Conservation (phyloP, 2,329 filamentous ascomycete genomes). For the Sclerotinia minor region DNA sequence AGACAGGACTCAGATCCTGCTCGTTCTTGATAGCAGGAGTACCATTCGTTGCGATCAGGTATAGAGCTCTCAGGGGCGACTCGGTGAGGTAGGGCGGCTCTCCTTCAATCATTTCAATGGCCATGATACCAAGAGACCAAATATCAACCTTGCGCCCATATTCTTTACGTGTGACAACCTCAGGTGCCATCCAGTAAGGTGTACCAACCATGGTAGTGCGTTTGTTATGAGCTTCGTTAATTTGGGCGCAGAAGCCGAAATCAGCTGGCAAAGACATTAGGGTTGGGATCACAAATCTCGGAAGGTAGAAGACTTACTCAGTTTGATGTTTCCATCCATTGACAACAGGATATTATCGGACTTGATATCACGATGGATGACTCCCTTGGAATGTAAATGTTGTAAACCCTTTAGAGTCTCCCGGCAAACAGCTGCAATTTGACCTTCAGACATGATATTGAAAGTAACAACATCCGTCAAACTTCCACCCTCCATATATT, state of each 20-base stretch:
- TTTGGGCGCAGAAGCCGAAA: conserved; percentile 98
- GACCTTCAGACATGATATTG: conserved; percentile 98
- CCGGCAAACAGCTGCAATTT: conserved; percentile 92
- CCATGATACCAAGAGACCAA: conserved; percentile 98
- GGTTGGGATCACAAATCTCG: background rate
- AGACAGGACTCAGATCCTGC: conserved; percentile 74
- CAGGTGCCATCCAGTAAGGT: conserved; percentile 99
- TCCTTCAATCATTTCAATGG: conserved; percentile 99
- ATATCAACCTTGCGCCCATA: conserved; percentile 99
- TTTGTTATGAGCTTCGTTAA: conserved; percentile 96
- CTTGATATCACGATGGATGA: conserved; percentile 98
- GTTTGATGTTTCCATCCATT: conserved; percentile 92
- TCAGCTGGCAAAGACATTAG: conserved; percentile 64
- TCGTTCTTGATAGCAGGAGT: conserved; percentile 95
- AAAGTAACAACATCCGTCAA: conserved; percentile 98
- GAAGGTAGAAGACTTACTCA: conserved; percentile 64
- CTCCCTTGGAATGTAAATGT: conserved; percentile 94
- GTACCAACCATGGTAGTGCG: conserved; percentile 99
- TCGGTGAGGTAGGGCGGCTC: conserved; percentile 97
- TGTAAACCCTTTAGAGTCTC: conserved; percentile 91
- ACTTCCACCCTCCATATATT: conserved; percentile 98
- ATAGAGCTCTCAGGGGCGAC: conserved; percentile 86
- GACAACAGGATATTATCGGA: conserved; percentile 97
- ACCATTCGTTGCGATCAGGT: conserved; percentile 94
- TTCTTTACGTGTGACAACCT: conserved; percentile 95